phyloP scores from a whole-genome alignment of 108 stramenopile genomes.

The Cyclotella cryptica region DNA sequence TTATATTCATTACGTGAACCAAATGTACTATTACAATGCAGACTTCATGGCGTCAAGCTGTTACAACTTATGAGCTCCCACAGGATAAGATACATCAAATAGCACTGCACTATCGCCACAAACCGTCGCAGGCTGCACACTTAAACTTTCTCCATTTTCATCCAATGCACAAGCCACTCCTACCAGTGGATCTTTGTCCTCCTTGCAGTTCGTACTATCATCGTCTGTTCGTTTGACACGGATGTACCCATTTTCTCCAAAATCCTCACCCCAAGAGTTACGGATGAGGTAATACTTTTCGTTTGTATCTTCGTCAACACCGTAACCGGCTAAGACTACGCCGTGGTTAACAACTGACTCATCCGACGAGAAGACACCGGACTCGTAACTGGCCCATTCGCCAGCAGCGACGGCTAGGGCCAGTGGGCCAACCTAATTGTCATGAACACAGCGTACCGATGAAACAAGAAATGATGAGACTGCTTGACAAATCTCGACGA shows the following conservation, averaged over 20 bases:
- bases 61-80: constrained; percentile 53
- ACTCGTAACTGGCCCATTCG: constrained; percentile 56
- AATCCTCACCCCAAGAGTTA: constrained; percentile 87
- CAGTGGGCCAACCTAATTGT: constrained; percentile 57
- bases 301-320: constrained; percentile 68
- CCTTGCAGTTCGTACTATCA: constrained; percentile 63
- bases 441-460: no score
- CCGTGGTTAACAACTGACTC: constrained; percentile 74
- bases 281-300: constrained; percentile 85
- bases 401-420: constrained; percentile 75
- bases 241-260: constrained; percentile 90
- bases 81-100: constrained; percentile 70
- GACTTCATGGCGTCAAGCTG: no score
- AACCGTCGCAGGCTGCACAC: constrained; percentile 58
- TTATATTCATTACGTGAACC: no score
- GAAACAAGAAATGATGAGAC: not conserved
- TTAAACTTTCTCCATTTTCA: constrained; percentile 57
- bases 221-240: constrained; percentile 69
- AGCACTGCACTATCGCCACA: constrained; percentile 85
- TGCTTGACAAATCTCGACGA: not conserved
- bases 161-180: constrained; percentile 85
- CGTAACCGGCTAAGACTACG: constrained; percentile 90
- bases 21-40: no score
- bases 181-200: constrained; percentile 74
- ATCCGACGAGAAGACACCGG: constrained; percentile 38